These are phyloP conservation scores for Apostasia ramifera DNA, from an alignment of 106 monocot species.

Conservation along the genomic window DNA sequence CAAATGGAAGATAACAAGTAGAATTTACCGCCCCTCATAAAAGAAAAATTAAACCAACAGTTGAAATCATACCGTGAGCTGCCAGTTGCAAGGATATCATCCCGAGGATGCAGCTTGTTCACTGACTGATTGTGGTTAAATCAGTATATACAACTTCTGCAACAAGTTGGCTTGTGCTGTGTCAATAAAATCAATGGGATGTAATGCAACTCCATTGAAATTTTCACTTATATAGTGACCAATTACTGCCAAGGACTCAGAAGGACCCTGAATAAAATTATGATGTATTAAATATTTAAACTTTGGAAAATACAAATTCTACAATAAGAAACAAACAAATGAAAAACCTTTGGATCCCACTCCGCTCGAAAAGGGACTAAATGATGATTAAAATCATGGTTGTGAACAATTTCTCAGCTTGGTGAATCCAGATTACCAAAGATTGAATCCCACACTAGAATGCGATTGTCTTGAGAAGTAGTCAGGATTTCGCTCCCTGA, in stretches of 20 bases:
- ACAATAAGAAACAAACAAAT: background rate
- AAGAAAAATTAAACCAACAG: background rate
- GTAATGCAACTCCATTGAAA: constrained; percentile 76
- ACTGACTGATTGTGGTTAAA: constrained; percentile 88
- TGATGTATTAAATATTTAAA: background rate
- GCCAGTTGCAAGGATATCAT: constrained; percentile 81
- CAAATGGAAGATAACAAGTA: background rate
- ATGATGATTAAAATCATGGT: constrained; percentile 91
- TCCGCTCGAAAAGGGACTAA: constrained; percentile 86
- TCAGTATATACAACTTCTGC: constrained; percentile 77
- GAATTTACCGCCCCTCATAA: background rate
- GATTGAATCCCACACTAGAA: constrained; percentile 91
- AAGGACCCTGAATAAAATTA: constrained; percentile 46
- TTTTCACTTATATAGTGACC: constrained; percentile 97
- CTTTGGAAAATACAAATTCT: background rate
- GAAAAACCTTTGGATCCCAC: constrained; percentile 95
- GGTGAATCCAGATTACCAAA: constrained; percentile 66
- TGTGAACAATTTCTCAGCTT: constrained; percentile 87
- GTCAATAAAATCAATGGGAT: constrained; percentile 95
- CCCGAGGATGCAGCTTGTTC: constrained; percentile 85
- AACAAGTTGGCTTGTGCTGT: constrained; percentile 60
- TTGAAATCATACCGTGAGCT: constrained; percentile 64
- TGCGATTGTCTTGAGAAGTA: constrained; percentile 84
- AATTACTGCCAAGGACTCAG: constrained; percentile 77
- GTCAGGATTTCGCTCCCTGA: constrained; percentile 83